Evolutionary conservation across 805 yeast genomes (phyloP), one percentile per base, ranked within the genome.

Genomic region (Kazachstania kunashirensis): DNA sequence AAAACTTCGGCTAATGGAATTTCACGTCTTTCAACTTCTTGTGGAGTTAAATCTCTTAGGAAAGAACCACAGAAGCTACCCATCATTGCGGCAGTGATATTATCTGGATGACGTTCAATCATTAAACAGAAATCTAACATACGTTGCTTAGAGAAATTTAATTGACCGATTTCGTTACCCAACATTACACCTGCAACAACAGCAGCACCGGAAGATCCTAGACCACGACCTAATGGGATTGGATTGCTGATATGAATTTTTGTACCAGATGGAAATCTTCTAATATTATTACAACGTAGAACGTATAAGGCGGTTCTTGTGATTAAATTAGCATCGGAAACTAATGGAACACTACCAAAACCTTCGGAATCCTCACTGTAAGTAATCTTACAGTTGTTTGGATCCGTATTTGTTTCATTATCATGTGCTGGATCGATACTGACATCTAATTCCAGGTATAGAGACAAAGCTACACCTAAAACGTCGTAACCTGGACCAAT

Each of bases 401-500:
- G 77, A 53, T 83, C 85, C 2, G 48, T 41, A 27, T 68, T 64
- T n/a, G 83, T 68, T 26, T 59, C 65, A 9, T 55, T 57, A 5
- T 71, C 66, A 14, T 50, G 49, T 26, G 61, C 41, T 6, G 74
- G 53, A 55, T 85, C 92, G 29, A 84, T 66, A 8, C 66, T 60
- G 21, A 86, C 95, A 3, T 68, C 66, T 39, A 92, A 67, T 36
- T 79, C 81, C 39, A 92, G 66, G 53, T 65, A 85, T 34, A 86
- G 64, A 43, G 81, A 71, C 46, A 92, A 69, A 31, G 96, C 96
- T 28, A 92, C 79, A 17, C 98, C 98, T 35, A 92, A 65, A 6
- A 92, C 98, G 61, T 92, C 98, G 55, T 89, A 92, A 1, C 98
- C 98, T 8, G 98, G 98, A 7, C 98, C 98, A 36, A 92, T 89